Conservation (phyloP, 805 yeast genomes). For the Schizosaccharomyces octosporus region DNA sequence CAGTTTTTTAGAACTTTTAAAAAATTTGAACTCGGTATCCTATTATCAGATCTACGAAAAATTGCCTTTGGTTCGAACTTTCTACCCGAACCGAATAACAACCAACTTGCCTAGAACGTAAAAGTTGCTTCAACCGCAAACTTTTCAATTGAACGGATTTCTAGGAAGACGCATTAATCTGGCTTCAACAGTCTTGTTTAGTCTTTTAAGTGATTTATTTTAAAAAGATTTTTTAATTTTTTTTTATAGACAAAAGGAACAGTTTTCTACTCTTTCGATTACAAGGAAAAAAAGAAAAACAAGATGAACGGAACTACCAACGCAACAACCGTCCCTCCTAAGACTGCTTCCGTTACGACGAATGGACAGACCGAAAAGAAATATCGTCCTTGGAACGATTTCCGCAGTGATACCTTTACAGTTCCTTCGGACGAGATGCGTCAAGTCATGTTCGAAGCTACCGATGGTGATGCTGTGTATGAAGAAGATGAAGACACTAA, state of each 20-base stretch:
- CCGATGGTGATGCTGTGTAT: constrained; percentile 76
- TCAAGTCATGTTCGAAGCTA: constrained; percentile 27
- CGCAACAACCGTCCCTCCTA: background rate
- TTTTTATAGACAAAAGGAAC: background rate
- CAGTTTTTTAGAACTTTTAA: too few relatives aligned
- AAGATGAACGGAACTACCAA: background rate
- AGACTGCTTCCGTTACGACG: background rate
- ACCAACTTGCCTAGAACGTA: background rate
- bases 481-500: constrained; percentile 54
- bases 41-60: too few relatives aligned
- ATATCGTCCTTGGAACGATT: background rate
- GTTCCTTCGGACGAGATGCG: constrained; percentile 60
- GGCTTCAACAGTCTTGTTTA: background rate
- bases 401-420: constrained; percentile 50
- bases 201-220: background rate
- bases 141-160: background rate
- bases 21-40: too few relatives aligned
- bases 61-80: too few relatives aligned
- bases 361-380: background rate
- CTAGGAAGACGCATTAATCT: background rate
- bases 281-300: background rate
- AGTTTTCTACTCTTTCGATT: background rate
- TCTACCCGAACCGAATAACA: too few relatives aligned
- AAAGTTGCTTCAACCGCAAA: background rate
- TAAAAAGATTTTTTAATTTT: background rate